Evolutionary conservation across 345 rosid genomes (phyloP), one percentile per base, ranked within the genome.

Genomic region (Physaria fendleri): DNA sequence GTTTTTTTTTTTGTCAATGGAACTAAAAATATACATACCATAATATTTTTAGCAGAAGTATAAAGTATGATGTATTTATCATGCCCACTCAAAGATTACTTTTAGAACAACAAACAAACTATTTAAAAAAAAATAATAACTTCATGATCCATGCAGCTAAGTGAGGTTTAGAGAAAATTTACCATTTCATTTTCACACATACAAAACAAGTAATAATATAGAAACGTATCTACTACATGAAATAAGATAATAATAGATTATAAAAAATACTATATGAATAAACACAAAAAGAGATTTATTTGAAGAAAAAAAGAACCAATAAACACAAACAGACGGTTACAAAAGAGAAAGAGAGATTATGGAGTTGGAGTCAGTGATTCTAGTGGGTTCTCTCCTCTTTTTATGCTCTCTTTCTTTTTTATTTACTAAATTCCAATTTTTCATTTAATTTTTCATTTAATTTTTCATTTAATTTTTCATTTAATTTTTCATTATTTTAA

Each of bases 321-420:
- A 40, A 67, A 57, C 75, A 80, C 59, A 62, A 79, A 68, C 85
- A 87, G 85, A 88, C 94, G 87, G 95, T 90, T 83, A 85, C 72
- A 69, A 62, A n/a, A 35, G 40, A 35, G 49, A 46, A 13, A 33
- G 53, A 56, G 81, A 76, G 68, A 75, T 79, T 74, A 82, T 73
- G 87, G 83, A 85, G 83, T 73, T 47, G 85, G 90, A 82, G 78
- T 79, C 76, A 70, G 82, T 78, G 85, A 81, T 74, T 76, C 88
- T 62, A 73, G 87, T 81, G 87, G 85, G 74, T 74, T 83, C 91
- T n/a, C 77, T 77, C 66, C 74, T 40, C 70, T 77, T 84, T 82
- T 74, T 74, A 81, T 63, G 67, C 62, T 59, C 42, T 59, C 46
- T 42, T 28, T 46, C 42, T 53, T 5, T 44, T 66, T 32, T n/a